phyloP scores from a whole-genome alignment of 2,329 filamentous ascomycete genomes.

The Claviceps pazoutovae region DNA sequence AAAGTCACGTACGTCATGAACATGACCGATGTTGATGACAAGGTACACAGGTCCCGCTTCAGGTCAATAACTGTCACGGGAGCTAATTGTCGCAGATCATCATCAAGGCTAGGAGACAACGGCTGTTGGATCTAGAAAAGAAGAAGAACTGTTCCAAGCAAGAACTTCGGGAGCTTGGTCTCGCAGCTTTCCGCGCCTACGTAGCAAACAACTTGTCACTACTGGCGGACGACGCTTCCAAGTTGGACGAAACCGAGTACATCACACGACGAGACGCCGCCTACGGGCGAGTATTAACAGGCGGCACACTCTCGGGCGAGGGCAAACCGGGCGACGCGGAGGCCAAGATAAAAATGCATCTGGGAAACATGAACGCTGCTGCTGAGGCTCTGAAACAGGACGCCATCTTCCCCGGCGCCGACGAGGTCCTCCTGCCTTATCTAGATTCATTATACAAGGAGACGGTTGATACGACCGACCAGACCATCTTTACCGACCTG shows the following conservation, averaged over 20 bases:
- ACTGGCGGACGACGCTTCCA: constrained; percentile 28
- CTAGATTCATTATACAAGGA: constrained; percentile 58
- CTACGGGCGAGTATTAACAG: constrained; percentile 41
- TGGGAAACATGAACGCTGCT: constrained; percentile 47
- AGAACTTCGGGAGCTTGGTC: constrained; percentile 32
- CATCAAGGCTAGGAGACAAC: constrained; percentile 57
- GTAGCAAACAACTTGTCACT: constrained; percentile 40
- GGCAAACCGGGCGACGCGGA: constrained; percentile 60
- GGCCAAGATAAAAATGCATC: constrained; percentile 82
- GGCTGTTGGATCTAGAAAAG: constrained; percentile 64
- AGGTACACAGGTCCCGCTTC: constrained; percentile 28
- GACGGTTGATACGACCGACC: constrained; percentile 45
- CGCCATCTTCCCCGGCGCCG: constrained; percentile 38
- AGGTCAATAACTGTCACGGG: not conserved
- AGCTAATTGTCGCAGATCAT: constrained; percentile 30
- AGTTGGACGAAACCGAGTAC: constrained; percentile 38
- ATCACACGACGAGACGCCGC: constrained; percentile 32
- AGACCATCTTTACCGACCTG: constrained; percentile 70
- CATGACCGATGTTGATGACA: constrained; percentile 74
- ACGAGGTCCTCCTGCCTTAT: constrained; percentile 65
- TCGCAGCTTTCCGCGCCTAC: constrained; percentile 41
- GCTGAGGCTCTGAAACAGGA: constrained; percentile 33
- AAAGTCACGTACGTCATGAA: constrained; percentile 84
- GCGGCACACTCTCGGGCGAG: constrained; percentile 40
- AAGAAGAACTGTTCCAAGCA: constrained; percentile 47